Base-by-base conservation (phyloP, 768 basidiomycete genomes). In the Kwoniella sp. region DNA sequence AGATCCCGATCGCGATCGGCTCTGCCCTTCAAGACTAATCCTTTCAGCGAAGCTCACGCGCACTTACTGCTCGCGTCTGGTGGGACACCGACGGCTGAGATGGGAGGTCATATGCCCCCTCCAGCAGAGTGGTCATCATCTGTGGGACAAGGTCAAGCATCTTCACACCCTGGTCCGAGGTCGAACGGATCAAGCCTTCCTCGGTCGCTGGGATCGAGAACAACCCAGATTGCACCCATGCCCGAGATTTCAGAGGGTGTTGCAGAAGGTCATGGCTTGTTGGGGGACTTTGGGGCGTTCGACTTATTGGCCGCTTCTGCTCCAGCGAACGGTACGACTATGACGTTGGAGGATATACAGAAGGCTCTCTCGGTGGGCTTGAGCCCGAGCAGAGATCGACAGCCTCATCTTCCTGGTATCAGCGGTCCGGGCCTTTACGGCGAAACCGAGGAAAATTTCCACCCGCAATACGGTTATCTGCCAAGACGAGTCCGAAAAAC, bases 401-500 rank as follows among this genome's bases (percentile, higher is more conserved):
- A 59, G 53, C 63, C 54, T 44, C 54, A 61, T 65, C 54, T 77
- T 46, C 79, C 78, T 1, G 77, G 77, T 27, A 79, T 78, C 27
- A 67, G 66, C 40, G 79, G 76, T 55, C 77, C 79, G 7, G 77
- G 77, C 0, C 59, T 79, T 12, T 73, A 70, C 47, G 50, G 62
- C 9, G 70, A 79, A 49, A 73, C 69, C 21, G 72, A 77, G 52
- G 76, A 79, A 62, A 79, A 78, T 65, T 78, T 67, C 62, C 79
- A 79, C 53, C 79, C 77, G 26, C 70, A 75, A 52, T 79, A 78
- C 54, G 78, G 77, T 1, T 76, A 72, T 40, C 90, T 92, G 77
- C 90, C 92, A 56, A 86, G 88, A 64, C 89, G 90, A 79, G 90
- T 92, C 63, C 86, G 92, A 65, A 96, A 96, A 83, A 91, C 92